phyloP scores from a whole-genome alignment of 1,284 basidiomycete genomes.

The Neonothopanus nambi region DNA sequence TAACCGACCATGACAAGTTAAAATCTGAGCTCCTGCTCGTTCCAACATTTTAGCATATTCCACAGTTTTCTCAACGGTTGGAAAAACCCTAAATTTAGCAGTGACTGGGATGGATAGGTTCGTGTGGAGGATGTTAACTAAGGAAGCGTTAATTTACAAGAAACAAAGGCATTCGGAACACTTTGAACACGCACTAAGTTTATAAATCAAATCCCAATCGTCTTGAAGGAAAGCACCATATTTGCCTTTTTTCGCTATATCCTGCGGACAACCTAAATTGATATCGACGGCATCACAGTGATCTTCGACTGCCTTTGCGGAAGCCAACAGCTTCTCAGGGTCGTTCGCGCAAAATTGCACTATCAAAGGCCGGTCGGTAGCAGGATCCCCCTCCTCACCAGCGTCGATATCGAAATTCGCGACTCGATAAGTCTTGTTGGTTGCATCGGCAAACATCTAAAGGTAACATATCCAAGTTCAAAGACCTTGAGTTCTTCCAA shows the following conservation, averaged over 20 bases:
- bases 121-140: constrained; percentile 83
- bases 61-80: constrained; percentile 84
- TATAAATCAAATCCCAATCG: constrained; percentile 87
- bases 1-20: constrained; percentile 91
- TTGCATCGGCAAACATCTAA: constrained; percentile 66
- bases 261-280: constrained; percentile 96
- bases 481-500: background rate
- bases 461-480: background rate
- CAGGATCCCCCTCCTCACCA: constrained; percentile 66
- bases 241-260: constrained; percentile 85
- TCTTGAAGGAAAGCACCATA: constrained; percentile 95
- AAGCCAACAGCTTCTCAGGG: constrained; percentile 73
- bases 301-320: constrained; percentile 73
- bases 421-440: constrained; percentile 55
- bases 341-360: constrained; percentile 96
- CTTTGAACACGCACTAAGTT: constrained; percentile 80
- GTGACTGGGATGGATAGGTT: constrained; percentile 91
- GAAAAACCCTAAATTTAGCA: constrained; percentile 94
- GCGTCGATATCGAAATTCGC: constrained; percentile 69
- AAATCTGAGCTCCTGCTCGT: constrained; percentile 90
- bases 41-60: constrained; percentile 96
- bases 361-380: constrained; percentile 80
- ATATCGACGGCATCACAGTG: constrained; percentile 92
- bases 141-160: no score
- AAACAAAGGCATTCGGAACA: no score